Conservation (phyloP, 805 yeast genomes). For the Ogataea glucozyma region DNA sequence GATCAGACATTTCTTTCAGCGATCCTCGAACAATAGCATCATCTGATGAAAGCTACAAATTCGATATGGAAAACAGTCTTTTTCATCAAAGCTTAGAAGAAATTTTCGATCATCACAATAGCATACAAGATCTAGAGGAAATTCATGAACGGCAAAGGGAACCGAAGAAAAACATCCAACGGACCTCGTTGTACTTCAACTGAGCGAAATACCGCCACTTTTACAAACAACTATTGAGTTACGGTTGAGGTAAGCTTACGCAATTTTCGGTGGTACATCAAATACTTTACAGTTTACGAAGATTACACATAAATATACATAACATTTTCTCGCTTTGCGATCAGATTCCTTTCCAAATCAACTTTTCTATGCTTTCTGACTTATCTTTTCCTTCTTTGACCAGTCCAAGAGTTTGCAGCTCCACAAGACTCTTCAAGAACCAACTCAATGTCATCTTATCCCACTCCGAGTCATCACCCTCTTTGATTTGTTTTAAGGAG, state of each 20-base stretch:
- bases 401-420: slow-evolving; percentile 68
- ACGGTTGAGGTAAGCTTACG: neutral
- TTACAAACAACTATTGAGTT: neutral
- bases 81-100: slow-evolving; percentile 14
- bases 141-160: slow-evolving; percentile 1
- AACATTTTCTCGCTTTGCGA: too few relatives aligned
- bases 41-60: neutral
- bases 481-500: slow-evolving; percentile 31
- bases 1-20: neutral
- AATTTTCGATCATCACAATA: slow-evolving; percentile 11
- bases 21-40: neutral
- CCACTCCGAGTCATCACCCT: slow-evolving; percentile 50
- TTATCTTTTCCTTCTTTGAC: slow-evolving; percentile 60
- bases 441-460: slow-evolving; percentile 64
- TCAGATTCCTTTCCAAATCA: slow-evolving; percentile 70
- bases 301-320: too few relatives aligned
- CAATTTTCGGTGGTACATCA: neutral
- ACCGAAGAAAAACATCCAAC: slow-evolving; percentile 10
- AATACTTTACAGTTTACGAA: too few relatives aligned
- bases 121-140: slow-evolving; percentile 2
- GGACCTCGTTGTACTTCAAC: slow-evolving; percentile 27
- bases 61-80: slow-evolving; percentile 10
- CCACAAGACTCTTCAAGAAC: slow-evolving; percentile 74
- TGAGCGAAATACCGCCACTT: slow-evolving; percentile 6
- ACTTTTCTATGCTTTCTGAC: slow-evolving; percentile 67